Evolutionary conservation across 2,329 filamentous ascomycete genomes (phyloP).

Genomic region (Aureobasidium sp.): DNA sequence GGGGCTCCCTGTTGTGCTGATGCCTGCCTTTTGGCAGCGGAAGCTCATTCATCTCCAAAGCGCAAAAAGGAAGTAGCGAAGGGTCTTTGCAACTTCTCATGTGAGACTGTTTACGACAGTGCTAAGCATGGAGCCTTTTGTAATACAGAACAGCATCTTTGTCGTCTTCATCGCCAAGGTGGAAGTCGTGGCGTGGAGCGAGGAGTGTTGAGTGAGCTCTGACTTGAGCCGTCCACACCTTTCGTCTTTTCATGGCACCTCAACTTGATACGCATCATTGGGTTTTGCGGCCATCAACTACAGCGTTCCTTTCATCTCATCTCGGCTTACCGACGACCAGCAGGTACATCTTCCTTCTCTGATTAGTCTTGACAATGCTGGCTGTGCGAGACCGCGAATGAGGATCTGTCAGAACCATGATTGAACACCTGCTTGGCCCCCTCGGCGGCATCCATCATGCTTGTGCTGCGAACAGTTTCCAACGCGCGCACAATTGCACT

Average conservation of each 20-base stretch:
- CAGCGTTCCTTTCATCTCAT: neutral
- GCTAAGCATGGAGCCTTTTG: neutral
- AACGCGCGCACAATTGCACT: neutral
- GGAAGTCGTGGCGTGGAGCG: neutral
- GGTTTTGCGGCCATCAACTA: neutral
- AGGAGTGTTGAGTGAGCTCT: neutral
- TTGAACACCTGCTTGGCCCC: neutral
- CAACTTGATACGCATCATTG: neutral
- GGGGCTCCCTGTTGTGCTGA: neutral
- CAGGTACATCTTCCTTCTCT: neutral
- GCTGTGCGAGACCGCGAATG: neutral
- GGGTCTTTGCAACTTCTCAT: neutral
- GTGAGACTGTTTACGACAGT: neutral
- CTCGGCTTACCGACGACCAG: neutral
- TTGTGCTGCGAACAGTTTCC: neutral
- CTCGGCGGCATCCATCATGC: neutral
- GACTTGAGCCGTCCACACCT: neutral
- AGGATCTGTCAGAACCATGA: neutral
- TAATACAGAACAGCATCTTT: neutral
- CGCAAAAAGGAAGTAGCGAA: neutral
- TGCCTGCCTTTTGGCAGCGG: neutral
- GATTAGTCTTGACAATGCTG: neutral
- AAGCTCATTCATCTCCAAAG: neutral
- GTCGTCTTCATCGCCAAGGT: neutral
- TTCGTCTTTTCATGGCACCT: neutral